These are phyloP conservation scores for Backusella australiensis DNA, from an alignment of 192 early-diverging fungal genomes.

Conservation along the genomic window DNA sequence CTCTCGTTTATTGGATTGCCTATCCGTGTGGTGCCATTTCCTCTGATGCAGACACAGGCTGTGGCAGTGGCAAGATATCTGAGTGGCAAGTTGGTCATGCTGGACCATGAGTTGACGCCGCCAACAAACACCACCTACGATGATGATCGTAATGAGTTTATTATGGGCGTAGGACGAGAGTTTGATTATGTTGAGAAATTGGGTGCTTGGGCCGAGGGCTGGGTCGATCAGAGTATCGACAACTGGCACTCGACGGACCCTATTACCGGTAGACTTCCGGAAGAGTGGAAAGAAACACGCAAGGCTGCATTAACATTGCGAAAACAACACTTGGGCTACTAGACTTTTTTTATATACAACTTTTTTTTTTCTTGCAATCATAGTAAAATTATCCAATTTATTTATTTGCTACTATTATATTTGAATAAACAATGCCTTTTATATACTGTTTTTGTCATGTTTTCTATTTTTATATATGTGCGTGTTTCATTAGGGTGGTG, in stretches of 20 bases:
- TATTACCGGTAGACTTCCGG: slow-evolving; percentile 10
- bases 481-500: background rate
- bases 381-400: background rate
- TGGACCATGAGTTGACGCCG: slow-evolving; percentile 19
- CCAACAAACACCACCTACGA: background rate
- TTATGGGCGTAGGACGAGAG: slow-evolving; percentile 21
- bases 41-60: slow-evolving; percentile 58
- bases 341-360: too few species aligned
- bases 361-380: too few species aligned
- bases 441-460: background rate
- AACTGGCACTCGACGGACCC: background rate
- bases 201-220: slow-evolving; percentile 33
- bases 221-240: background rate
- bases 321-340: slow-evolving; percentile 31
- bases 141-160: slow-evolving; percentile 13
- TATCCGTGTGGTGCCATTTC: slow-evolving; percentile 54
- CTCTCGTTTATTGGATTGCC: slow-evolving; percentile 61
- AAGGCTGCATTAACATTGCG: slow-evolving; percentile 14
- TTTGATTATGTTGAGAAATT: slow-evolving; percentile 30
- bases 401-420: background rate
- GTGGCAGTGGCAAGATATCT: slow-evolving; percentile 42
- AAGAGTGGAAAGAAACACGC: slow-evolving; percentile 25
- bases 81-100: slow-evolving; percentile 28
- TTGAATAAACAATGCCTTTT: background rate
- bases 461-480: background rate